A percentile compares a stretch with the other conserved stretches of the same genome.
Evolutionary conservation across 2,329 filamentous ascomycete genomes (phyloP).

Genomic region (Penicillium vulpinum): DNA sequence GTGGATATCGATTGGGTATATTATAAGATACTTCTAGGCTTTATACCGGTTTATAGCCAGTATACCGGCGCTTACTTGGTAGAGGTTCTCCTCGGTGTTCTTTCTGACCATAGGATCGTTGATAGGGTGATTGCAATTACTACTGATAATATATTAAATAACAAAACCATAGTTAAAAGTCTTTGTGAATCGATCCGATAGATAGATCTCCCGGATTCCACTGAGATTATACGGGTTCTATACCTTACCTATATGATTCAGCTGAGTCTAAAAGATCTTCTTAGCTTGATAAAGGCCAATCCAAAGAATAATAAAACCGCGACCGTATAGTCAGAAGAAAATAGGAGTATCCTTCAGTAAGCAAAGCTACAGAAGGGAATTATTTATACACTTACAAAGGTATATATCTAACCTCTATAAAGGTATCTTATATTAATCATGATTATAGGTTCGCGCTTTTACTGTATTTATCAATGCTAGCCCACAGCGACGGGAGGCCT

Average conservation of each 20-base stretch:
- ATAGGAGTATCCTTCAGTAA: neutral
- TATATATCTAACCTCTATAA: neutral
- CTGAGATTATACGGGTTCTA: neutral
- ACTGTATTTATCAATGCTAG: neutral
- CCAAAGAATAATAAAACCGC: neutral
- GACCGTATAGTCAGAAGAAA: neutral
- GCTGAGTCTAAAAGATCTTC: neutral
- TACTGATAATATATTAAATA: too few species aligned
- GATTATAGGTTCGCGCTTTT: neutral
- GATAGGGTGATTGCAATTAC: too few species aligned
- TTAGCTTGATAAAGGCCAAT: neutral
- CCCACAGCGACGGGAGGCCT: neutral
- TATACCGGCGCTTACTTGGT: too few species aligned
- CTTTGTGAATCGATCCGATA: neutral
- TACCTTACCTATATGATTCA: neutral
- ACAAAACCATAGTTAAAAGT: neutral
- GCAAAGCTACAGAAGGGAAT: neutral
- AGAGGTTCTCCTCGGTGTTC: too few species aligned
- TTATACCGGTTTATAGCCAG: neutral
- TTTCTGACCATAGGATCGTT: too few species aligned
- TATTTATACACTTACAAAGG: neutral
- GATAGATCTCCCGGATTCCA: neutral
- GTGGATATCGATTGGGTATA: neutral
- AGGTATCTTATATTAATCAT: neutral
- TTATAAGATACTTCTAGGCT: neutral